phyloP scores from a whole-genome alignment of 2,329 filamentous ascomycete genomes.

The Fusarium sambucinum region DNA sequence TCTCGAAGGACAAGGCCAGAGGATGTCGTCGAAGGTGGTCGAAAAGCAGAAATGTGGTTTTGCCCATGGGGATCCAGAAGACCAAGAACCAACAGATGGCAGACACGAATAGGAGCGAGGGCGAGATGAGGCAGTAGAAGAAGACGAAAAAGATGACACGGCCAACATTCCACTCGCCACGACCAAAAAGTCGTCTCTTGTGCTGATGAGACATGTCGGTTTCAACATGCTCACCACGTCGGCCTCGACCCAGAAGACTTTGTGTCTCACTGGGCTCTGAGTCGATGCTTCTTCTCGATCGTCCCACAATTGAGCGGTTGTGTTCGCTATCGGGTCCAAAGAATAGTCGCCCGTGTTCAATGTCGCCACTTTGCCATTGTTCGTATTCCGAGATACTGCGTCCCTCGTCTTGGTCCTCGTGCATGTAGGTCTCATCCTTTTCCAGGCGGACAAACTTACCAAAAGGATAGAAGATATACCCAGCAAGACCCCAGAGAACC shows the following conservation, averaged over 20 bases:
- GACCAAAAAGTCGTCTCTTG: conserved; percentile 91
- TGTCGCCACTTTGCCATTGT: conserved; percentile 97
- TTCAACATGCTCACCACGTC: conserved; percentile 68
- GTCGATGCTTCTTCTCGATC: conserved; percentile 88
- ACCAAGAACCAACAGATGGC: conserved; percentile 95
- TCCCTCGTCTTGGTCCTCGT: conserved; percentile 95
- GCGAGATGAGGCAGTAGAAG: conserved; percentile 93
- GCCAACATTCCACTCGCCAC: conserved; percentile 94
- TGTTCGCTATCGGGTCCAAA: conserved; percentile 79
- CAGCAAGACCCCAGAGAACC: conserved; percentile 84
- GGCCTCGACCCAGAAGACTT: conserved; percentile 78
- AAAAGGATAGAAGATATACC: conserved; percentile 95
- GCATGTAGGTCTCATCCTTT: conserved; percentile 91
- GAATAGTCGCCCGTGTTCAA: conserved; percentile 95
- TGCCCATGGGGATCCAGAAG: conserved; percentile 99
- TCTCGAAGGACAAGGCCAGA: conserved; percentile 91
- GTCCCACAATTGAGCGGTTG: conserved; percentile 83
- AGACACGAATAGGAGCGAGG: conserved; percentile 86
- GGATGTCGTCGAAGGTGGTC: conserved; percentile 94
- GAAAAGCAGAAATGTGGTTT: conserved; percentile 89
- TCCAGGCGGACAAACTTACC: conserved; percentile 95
- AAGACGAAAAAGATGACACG: conserved; percentile 95
- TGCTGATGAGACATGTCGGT: conserved; percentile 55
- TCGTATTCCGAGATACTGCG: conserved; percentile 98
- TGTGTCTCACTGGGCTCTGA: conserved; percentile 87